Base-by-base conservation (phyloP, 139 green algal species). In the Eudorina sp. region DNA sequence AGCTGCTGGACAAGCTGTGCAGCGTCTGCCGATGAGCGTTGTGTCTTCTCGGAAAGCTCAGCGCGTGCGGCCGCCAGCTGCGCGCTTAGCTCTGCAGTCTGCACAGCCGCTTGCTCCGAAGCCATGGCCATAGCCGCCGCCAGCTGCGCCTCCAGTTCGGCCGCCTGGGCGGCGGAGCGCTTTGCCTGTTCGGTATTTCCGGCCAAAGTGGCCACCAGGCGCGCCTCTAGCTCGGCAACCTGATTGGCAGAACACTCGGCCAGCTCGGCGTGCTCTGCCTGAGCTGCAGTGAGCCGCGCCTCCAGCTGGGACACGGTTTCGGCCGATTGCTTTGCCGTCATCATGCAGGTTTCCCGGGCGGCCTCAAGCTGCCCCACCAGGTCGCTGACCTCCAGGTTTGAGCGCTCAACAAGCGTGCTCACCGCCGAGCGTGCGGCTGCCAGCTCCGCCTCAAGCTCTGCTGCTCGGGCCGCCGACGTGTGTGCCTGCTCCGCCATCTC, bases 1-100 rank as follows among this genome's bases (percentile, higher is more conserved):
- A 83, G 76, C 76, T 83, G 76, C 51, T 46, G 27, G 18, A 46
- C 76, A 7, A 68, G n/a, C 76, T 83, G 13, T 4, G 46, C 51
- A n/a, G 75, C 40, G 16, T 53, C 41, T 7, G 70, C 70, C 9
- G 41, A 58, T 18, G 70, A n/a, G 7, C 40, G 38, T 48, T 83
- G 8, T 1, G n/a, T n/a, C 34, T 68, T n/a, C 75, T 51, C 75
- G 14, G 51, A 2, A 14, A 36, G 18, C 48, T 36, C 25, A 4
- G 51, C n/a, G 8, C 31, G 75, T 19, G 75, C 48, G 11, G 75
- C 75, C 29, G 14, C 75, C n/a, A 69, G 29, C 46, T 68, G 46
- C 16, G 75, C 48, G 11, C 16, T 46, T 19, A 51, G 46, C 75
- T 68, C 48, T 0, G n/a, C 48, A 46, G n/a, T 43, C 5, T 68